phyloP scores from a whole-genome alignment of 202 grass and related monocot species.

The Tripidium arundinaceum region DNA sequence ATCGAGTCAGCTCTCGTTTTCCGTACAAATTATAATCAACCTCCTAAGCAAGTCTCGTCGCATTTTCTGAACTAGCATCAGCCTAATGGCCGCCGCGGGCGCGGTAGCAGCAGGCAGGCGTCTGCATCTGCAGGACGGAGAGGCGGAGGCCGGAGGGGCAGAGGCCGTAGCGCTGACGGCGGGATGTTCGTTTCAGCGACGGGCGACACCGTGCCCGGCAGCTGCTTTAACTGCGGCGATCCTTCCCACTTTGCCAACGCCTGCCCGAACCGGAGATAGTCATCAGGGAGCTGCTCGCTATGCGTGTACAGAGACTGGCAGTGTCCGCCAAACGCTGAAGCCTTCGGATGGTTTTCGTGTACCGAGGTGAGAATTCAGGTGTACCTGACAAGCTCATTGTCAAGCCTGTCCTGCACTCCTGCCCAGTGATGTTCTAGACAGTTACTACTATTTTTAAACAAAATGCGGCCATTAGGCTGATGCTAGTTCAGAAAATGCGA shows the following conservation, averaged over 20 bases:
- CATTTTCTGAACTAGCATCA: background rate
- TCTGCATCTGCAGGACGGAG: conserved; percentile 42
- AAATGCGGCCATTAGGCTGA: background rate
- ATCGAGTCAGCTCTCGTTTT: no score
- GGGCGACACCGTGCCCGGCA: conserved; percentile 54
- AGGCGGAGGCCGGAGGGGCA: conserved; percentile 49
- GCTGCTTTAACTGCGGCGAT: conserved; percentile 79
- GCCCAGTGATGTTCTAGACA: no score
- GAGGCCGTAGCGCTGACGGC: conserved; percentile 40
- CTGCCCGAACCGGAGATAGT: conserved; percentile 59
- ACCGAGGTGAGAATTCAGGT: background rate
- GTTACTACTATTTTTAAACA: background rate
- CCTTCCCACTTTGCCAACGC: conserved; percentile 80
- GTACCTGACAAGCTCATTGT: background rate
- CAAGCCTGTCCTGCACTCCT: background rate
- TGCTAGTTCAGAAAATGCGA: background rate
- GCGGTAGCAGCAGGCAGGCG: conserved; percentile 43
- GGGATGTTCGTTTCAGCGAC: conserved; percentile 77
- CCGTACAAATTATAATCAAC: no score
- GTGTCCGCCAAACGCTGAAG: background rate
- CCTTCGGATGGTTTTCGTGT: background rate
- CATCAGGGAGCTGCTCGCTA: background rate
- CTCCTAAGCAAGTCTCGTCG: no score
- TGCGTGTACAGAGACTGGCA: background rate
- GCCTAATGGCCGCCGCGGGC: background rate